phyloP scores from a whole-genome alignment of 1,284 basidiomycete species.

The Tausonia pullulans region DNA sequence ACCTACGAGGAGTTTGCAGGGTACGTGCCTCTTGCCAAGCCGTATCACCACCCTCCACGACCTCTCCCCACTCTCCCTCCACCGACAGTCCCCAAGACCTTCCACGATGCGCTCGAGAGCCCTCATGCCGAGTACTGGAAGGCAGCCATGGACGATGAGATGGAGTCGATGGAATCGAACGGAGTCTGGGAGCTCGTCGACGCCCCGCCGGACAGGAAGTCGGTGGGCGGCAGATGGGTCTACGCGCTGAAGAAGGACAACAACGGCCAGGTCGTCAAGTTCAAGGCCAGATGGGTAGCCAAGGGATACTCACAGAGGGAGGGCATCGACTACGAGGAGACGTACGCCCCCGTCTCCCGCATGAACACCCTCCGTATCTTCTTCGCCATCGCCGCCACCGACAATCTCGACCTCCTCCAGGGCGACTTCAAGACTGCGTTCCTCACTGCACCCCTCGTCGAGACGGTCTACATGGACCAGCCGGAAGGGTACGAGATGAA shows the following conservation, averaged over 20 bases:
- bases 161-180: neutral
- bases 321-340: slow-evolving; percentile 17
- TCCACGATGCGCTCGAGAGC: neutral
- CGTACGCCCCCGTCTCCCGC: slow-evolving; percentile 15
- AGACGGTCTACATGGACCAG: too few relatives aligned
- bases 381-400: slow-evolving; percentile 7
- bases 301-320: slow-evolving; percentile 13
- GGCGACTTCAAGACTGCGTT: slow-evolving; percentile 17
- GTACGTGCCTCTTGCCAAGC: too few relatives aligned
- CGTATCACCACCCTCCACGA: too few relatives aligned
- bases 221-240: slow-evolving; percentile 7
- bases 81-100: neutral
- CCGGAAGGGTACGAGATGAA: too few relatives aligned
- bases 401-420: slow-evolving; percentile 10
- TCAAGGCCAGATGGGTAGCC: slow-evolving; percentile 18
- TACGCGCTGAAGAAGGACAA: slow-evolving; percentile 11
- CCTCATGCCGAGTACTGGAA: neutral
- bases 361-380: slow-evolving; percentile 8
- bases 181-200: neutral
- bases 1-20: too few relatives aligned
- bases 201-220: neutral
- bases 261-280: slow-evolving; percentile 3
- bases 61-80: too few relatives aligned
- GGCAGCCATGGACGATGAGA: slow-evolving; percentile 3
- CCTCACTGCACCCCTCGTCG: too few relatives aligned